Conservation (phyloP, 164 flowering plant species). For the Macadamia tetraphylla region DNA sequence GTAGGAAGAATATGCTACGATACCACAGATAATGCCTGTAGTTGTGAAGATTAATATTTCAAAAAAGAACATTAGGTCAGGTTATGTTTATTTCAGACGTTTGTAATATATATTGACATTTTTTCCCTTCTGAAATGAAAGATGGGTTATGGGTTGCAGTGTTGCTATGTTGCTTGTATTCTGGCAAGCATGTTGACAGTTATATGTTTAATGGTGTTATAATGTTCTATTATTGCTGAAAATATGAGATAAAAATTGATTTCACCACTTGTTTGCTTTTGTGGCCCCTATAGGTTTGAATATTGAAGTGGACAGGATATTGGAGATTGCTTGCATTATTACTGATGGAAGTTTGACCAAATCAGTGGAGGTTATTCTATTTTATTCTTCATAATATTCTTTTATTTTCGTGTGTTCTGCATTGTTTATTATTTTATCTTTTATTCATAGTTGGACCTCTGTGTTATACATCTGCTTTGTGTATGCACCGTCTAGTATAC, state of each 20-base stretch:
- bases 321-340: conserved; percentile 94
- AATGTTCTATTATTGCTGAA: neutral
- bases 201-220: neutral
- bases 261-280: neutral
- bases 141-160: too few relatives aligned
- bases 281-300: conserved; percentile 50
- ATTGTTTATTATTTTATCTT: neutral
- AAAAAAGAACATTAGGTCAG: too few relatives aligned
- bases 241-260: neutral
- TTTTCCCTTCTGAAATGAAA: too few relatives aligned
- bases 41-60: too few relatives aligned
- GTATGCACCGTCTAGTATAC: too few relatives aligned
- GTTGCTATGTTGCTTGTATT: too few relatives aligned
- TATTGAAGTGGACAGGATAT: conserved; percentile 74
- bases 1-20: too few relatives aligned
- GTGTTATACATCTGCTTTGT: too few relatives aligned
- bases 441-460: neutral
- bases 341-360: conserved; percentile 81
- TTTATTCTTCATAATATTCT: neutral
- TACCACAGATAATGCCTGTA: too few relatives aligned
- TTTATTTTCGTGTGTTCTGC: neutral
- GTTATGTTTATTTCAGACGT: too few relatives aligned
- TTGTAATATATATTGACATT: too few relatives aligned
- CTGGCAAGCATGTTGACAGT: too few relatives aligned
- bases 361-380: conserved; percentile 58